A percentile compares a stretch with the other conserved stretches of the same genome.
Evolutionary conservation across 75 land plant genomes (phyloP).

Genomic region (Ceratopteris richardii): DNA sequence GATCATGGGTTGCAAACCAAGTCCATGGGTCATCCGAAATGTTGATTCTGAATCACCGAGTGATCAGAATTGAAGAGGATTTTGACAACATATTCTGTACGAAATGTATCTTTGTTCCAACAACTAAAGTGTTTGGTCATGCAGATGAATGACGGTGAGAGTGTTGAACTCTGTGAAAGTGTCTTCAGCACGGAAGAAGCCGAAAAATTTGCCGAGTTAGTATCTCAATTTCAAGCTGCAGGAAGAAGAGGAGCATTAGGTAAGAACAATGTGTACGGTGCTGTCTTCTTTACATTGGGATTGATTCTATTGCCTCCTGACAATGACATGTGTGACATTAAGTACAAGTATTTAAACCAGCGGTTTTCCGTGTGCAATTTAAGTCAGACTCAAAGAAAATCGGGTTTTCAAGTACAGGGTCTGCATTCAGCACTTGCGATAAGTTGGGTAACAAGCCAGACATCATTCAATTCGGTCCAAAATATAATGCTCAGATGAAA

Average conservation of each 20-base stretch:
- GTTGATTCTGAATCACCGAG: no score
- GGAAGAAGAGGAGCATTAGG: constrained; percentile 60
- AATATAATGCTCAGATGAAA: constrained; percentile 48
- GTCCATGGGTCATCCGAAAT: no score
- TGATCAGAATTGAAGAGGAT: no score
- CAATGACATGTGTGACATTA: no score
- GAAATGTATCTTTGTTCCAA: no score
- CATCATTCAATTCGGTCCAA: constrained; percentile 37
- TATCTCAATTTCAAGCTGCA: constrained; percentile 44
- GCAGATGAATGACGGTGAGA: constrained; percentile 73
- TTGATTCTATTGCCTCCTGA: not conserved
- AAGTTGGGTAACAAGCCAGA: not conserved
- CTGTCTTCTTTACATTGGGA: not conserved
- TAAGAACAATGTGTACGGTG: constrained; percentile 2
- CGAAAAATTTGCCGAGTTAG: constrained; percentile 22
- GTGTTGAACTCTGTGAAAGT: constrained; percentile 52
- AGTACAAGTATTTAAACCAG: no score
- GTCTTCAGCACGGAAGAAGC: constrained; percentile 45
- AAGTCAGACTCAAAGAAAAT: no score
- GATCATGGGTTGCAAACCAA: no score
- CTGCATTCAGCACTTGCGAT: not conserved
- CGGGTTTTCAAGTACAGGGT: not conserved
- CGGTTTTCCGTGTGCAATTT: not conserved
- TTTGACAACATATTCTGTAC: no score
- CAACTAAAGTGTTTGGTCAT: not conserved